phyloP scores from a whole-genome alignment of 2,329 filamentous ascomycete species.

The Fulvia fulva region DNA sequence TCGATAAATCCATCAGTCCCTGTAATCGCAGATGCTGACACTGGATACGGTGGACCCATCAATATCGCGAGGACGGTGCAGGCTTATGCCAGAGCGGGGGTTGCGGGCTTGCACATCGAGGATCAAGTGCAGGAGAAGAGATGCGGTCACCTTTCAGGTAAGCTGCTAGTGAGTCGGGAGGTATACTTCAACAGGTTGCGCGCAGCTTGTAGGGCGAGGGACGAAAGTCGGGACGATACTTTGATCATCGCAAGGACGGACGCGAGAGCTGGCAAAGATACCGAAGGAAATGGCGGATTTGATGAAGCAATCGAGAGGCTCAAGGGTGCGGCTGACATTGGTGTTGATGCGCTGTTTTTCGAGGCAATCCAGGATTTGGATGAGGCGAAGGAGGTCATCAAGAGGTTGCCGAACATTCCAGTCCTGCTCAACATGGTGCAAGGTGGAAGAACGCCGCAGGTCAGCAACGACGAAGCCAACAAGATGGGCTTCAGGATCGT shows the following conservation, averaged over 20 bases:
- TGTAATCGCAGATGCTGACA: constrained; percentile 60
- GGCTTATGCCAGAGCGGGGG: constrained; percentile 42
- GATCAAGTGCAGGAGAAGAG: constrained; percentile 60
- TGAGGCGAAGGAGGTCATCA: constrained; percentile 48
- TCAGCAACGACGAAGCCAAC: constrained; percentile 50
- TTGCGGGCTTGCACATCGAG: constrained; percentile 60
- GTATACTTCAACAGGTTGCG: constrained; percentile 55
- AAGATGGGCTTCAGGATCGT: constrained; percentile 57
- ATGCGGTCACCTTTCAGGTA: constrained; percentile 61
- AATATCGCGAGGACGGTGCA: constrained; percentile 28
- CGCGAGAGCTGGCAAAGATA: constrained; percentile 46
- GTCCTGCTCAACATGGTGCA: constrained; percentile 58
- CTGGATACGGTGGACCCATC: constrained; percentile 50
- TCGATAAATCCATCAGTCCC: constrained; percentile 53
- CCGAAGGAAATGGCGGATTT: constrained; percentile 46
- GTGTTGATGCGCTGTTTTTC: constrained; percentile 58
- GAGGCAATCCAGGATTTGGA: constrained; percentile 55
- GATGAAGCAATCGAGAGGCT: constrained; percentile 53
- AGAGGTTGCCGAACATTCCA: constrained; percentile 47
- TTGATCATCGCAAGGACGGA: constrained; percentile 64
- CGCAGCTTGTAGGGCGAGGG: constrained; percentile 51
- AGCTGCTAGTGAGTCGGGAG: constrained; percentile 53
- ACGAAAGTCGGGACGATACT: constrained; percentile 52
- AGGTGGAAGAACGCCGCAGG: constrained; percentile 53
- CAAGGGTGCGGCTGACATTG: constrained; percentile 48